phyloP scores from a whole-genome alignment of 1,284 basidiomycete species.

The Hymenochaete sp. region DNA sequence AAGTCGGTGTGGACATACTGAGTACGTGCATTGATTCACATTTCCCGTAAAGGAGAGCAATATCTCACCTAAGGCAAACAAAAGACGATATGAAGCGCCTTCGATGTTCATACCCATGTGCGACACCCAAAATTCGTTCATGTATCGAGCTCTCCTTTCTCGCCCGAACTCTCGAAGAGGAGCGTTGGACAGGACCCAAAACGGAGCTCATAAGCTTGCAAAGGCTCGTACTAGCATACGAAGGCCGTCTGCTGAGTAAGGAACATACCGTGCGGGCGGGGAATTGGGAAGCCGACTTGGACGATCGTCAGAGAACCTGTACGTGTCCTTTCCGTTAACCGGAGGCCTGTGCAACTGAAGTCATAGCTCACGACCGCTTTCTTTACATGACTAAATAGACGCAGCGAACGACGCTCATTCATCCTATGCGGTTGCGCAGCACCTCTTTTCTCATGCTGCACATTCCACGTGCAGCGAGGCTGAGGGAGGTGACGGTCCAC shows the following conservation, averaged over 20 bases:
- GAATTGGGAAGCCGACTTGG: constrained; percentile 55
- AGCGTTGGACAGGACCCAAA: constrained; percentile 12
- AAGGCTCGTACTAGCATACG: constrained; percentile 50
- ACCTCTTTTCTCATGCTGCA: constrained; percentile 31
- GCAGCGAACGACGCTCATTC: constrained; percentile 66
- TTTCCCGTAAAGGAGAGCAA: constrained; percentile 5
- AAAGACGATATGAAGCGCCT: constrained; percentile 52
- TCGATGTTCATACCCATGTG: constrained; percentile 36
- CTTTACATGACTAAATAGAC: constrained; percentile 34
- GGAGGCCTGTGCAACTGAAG: background rate
- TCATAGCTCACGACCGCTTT: background rate
- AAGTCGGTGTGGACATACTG: constrained; percentile 66
- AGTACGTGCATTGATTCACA: constrained; percentile 30
- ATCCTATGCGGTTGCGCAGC: constrained; percentile 41
- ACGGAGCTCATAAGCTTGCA: constrained; percentile 44
- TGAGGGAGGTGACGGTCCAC: too few species aligned
- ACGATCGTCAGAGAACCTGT: constrained; percentile 48
- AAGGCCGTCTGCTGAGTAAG: constrained; percentile 43
- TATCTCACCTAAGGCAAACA: constrained; percentile 42
- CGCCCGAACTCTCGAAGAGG: constrained; percentile 51
- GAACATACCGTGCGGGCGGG: constrained; percentile 45
- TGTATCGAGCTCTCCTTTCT: constrained; percentile 63
- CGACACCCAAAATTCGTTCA: too few species aligned
- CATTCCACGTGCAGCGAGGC: too few species aligned
- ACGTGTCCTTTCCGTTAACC: constrained; percentile 21